Evolutionary conservation across 2,329 filamentous ascomycete species (phyloP).

Genomic region (Diaporthe caulivora): DNA sequence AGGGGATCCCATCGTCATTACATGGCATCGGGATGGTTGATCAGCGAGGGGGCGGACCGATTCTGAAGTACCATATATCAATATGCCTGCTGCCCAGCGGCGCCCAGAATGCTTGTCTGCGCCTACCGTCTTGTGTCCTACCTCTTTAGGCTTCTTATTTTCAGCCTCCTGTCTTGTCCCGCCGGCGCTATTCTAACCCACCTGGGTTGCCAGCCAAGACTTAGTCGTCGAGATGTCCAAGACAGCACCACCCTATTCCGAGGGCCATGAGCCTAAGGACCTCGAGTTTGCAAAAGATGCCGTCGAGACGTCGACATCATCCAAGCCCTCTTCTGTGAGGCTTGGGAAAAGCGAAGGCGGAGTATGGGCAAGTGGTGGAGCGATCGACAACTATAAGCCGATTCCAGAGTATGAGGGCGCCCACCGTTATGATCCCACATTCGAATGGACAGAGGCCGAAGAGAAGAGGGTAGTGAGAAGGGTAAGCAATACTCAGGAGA

Average conservation of each 20-base stretch:
- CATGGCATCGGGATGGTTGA: neutral
- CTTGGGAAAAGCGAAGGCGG: slow-evolving; percentile 37
- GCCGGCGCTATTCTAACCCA: neutral
- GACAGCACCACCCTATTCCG: neutral
- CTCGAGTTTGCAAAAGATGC: slow-evolving; percentile 27
- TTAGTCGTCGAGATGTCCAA: slow-evolving; percentile 18
- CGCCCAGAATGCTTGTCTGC: slow-evolving; percentile 5
- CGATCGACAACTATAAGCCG: slow-evolving; percentile 56
- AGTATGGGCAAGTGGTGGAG: slow-evolving; percentile 33
- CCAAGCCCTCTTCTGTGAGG: slow-evolving; percentile 24
- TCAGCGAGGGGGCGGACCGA: neutral
- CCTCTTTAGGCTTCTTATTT: neutral
- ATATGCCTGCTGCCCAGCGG: slow-evolving; percentile 13
- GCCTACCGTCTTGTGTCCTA: slow-evolving; percentile 15
- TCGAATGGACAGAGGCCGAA: slow-evolving; percentile 67
- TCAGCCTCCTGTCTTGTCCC: slow-evolving; percentile 4
- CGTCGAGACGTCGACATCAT: slow-evolving; percentile 13
- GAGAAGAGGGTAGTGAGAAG: slow-evolving; percentile 67
- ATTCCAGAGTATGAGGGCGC: slow-evolving; percentile 69
- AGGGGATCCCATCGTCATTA: slow-evolving; percentile 18
- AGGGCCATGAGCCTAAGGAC: slow-evolving; percentile 30
- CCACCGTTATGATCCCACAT: slow-evolving; percentile 70
- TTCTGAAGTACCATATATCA: slow-evolving; percentile 6
- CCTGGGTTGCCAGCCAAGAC: slow-evolving; percentile 19
- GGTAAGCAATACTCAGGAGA: slow-evolving; percentile 49